Evolutionary conservation across 768 basidiomycete species (phyloP), one percentile per base, ranked within the genome.

Genomic region (Naematelia aurantialba): DNA sequence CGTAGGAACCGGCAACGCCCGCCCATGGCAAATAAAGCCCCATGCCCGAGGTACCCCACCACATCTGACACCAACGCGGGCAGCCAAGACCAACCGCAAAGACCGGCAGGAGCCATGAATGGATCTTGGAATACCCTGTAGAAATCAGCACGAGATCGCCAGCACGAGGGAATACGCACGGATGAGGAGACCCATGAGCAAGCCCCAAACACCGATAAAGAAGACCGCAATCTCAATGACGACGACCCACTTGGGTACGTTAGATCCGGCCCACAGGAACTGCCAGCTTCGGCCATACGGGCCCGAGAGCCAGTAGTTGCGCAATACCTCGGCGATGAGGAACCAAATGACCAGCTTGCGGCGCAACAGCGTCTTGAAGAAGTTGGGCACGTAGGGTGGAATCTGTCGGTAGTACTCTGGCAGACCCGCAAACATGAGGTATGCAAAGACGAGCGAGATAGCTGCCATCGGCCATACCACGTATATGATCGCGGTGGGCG

Each of bases 11-110:
- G 2, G 82, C 85, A 11, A 72, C 73, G 11, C 92, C 91, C 1
- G 88, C 92, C 92, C 92, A 96, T 3, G 92, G 91, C 59, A 96
- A 87, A 74, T 94, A 96, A 14, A 92, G 79, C 3, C 89, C 92
- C 45, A 96, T 83, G 29, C 90, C 91, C 3, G 91, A 94, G 8
- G 91, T 92, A 69, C 92, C 91, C 92, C 92, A 96, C 48, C 92
- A 79, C 85, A 92, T 94, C 81, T 94, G 92, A 81, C 92, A 94
- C 92, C 92, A 96, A 70, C 89, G 79, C 11, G 92, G 92, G 26
- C 90, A 89, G 45, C 92, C 92, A 55, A 96, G 83, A 70, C 92
- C 92, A 50, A 96, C 91, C 5, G 92, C 92, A 70, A 96, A 96
- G 5, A 96, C 89, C 47, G 92, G 90, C 42, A 96, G 80, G 19